These are phyloP conservation scores for Byssochlamys sp. DNA, from an alignment of 2,329 filamentous ascomycete genomes.

Conservation along the genomic window DNA sequence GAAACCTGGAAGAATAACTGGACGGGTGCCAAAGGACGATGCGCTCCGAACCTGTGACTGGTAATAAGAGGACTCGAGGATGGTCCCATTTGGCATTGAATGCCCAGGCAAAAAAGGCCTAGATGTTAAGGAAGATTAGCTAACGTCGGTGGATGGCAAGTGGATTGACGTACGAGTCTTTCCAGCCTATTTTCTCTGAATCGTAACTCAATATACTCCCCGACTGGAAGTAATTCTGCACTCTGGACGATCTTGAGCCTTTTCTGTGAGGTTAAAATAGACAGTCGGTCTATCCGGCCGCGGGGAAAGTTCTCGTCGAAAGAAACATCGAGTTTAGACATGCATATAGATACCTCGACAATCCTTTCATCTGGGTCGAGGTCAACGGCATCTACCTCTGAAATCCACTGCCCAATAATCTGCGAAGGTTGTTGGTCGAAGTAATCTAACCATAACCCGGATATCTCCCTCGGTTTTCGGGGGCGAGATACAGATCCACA, in stretches of 20 bases:
- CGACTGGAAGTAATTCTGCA: background rate
- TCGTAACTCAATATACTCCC: background rate
- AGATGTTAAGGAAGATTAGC: background rate
- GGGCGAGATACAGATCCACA: background rate
- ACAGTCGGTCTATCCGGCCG: no score
- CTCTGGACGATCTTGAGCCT: no score
- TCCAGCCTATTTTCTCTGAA: conserved; percentile 3
- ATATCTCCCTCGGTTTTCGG: background rate
- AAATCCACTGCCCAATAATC: conserved; percentile 3
- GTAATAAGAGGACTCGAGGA: conserved; percentile 1
- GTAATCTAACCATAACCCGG: background rate
- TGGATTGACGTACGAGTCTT: background rate
- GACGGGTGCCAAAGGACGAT: background rate
- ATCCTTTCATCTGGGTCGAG: background rate
- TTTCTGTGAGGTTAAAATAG: no score
- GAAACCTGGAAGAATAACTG: background rate
- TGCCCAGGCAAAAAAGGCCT: conserved; percentile 2
- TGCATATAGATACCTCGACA: conserved; percentile 1
- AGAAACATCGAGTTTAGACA: background rate
- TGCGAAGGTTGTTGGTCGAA: background rate
- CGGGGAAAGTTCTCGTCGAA: background rate
- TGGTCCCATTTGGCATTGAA: conserved; percentile 1
- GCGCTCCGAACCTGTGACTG: background rate
- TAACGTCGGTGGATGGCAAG: background rate
- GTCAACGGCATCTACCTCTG: background rate